A percentile compares a stretch with the other conserved stretches of the same genome.
Evolutionary conservation across 1,139 yeast genomes (phyloP).

Genomic region (Lodderomyces oxycetoniae): DNA sequence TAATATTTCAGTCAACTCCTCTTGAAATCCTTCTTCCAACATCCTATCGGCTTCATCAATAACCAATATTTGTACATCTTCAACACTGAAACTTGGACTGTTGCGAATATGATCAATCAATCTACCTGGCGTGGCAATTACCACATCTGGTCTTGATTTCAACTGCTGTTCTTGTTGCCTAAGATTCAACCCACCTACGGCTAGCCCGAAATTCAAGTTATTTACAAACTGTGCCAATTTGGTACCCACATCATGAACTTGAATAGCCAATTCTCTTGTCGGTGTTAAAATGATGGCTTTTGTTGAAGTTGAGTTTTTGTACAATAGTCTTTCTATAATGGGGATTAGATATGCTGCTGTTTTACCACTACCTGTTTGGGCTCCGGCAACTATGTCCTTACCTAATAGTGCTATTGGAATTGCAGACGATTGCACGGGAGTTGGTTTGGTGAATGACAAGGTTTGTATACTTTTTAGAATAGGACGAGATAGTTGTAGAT

Average conservation of each 20-base stretch:
- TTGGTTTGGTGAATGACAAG: slow-evolving; percentile 78
- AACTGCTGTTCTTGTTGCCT: slow-evolving; percentile 94
- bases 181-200: slow-evolving; percentile 95
- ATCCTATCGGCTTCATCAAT: slow-evolving; percentile 98
- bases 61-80: slow-evolving; percentile 84
- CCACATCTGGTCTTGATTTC: slow-evolving; percentile 89
- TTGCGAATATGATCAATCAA: slow-evolving; percentile 94
- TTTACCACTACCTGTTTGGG: slow-evolving; percentile 98
- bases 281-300: slow-evolving; percentile 90
- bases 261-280: slow-evolving; percentile 96
- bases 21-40: slow-evolving; percentile 98
- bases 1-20: slow-evolving; percentile 85
- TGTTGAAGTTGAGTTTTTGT: slow-evolving; percentile 85
- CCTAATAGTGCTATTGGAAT: slow-evolving; percentile 92
- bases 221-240: slow-evolving; percentile 74
- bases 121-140: slow-evolving; percentile 97
- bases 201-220: slow-evolving; percentile 79
- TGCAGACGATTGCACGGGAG: slow-evolving; percentile 90
- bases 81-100: slow-evolving; percentile 89
- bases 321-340: slow-evolving; percentile 83
- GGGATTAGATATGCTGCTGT: slow-evolving; percentile 98
- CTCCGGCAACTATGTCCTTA: slow-evolving; percentile 97
- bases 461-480: slow-evolving; percentile 75
- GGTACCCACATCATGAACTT: slow-evolving; percentile 89
- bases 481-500: slow-evolving; percentile 83